Base-by-base conservation (phyloP, 768 basidiomycete genomes). In the Hysterangium stoloniferum region DNA sequence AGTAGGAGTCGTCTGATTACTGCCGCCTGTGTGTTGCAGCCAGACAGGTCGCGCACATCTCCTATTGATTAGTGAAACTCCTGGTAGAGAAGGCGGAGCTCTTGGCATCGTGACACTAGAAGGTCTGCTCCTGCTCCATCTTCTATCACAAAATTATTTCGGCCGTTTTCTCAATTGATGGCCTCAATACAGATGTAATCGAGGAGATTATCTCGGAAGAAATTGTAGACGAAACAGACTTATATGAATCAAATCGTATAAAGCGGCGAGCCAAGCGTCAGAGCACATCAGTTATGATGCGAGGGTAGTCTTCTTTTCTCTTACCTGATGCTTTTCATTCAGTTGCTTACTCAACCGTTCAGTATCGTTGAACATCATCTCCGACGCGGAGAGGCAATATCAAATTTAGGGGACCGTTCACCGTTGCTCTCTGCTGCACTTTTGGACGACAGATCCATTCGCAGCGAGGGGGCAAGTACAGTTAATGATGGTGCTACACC, bases 11-110 rank as follows among this genome's bases (percentile, higher is more conserved):
- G 37, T 38, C 22, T 34, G 20, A 31, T 37, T 36, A 31, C 6
- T 36, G 22, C 41, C 15, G 17, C n/a, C 35, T 44, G n/a, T 36
- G 42, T 35, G 19, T 25, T 12, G 12, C 45, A 88, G 86, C 68
- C 95, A 96, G 74, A 94, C 93, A 0, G 95, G 95, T 2, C 80
- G 94, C 36, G 90, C 93, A 1, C 95, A 99, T 69, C 71, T 99
- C 45, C 70, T 97, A 11, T 67, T 99, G 27, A 78, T 99, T 33
- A 89, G 85, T 58, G 74, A 72, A 15, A 87, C 87, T 0, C 95
- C 95, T 2, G 95, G 95, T 0, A 65, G 72, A 17, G 71, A 80
- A 5, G 87, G 87, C 20, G 94, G 94, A 32, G 93, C 82, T 1
- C 76, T 96, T 24, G 95, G 95, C 2, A 88, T 97, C 5, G 81